Evolutionary conservation across 495 filamentous ascomycete species (phyloP), one percentile per base, ranked within the genome.

Genomic region (Penicillium lagena): DNA sequence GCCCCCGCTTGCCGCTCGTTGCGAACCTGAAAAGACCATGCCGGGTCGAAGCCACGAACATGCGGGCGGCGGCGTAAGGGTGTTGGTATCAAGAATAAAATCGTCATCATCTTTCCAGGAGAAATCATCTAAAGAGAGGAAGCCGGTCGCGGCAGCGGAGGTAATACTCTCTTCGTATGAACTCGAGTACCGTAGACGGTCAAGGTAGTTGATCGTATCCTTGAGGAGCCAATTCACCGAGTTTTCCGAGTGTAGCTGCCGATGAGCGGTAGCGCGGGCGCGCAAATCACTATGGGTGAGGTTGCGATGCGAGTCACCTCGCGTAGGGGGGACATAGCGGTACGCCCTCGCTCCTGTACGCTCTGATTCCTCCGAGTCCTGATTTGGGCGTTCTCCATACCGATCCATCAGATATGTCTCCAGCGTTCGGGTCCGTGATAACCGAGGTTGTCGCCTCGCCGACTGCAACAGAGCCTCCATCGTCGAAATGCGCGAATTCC

Each of bases 11-110:
- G 65, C 65, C 12, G 70, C 70, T 36, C 63, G 75, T 52, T 88
- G 84, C 4, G 67, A 78, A 11, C 84, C 84, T 9, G 72, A 71
- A 46, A 87, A 83, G 1, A 82, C 70, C 45, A 79, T 70, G 9
- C 85, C 85, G 12, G 79, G 70, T 42, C 74, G 72, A 12, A 88
- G 70, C 80, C 81, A 87, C 28, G 82, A 86, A 51, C 75, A 82
- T 37, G 73, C 51, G 1, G 81, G 60, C 10, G 78, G 77, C 6
- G 76, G 74, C 14, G 69, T 62, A 12, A 87, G 68, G 29, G 60
- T 68, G 9, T 59, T 52, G 11, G 75, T 78, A 45, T 86, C 76
- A 4, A 84, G 60, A 10, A 88, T 67, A 40, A 86, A 80, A 51
- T 88, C 83, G 17, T 74, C 70, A 47, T 76, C 67, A 35, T 76